Percentiles rank a stretch among this genome's conserved stretches.
phyloP scores from a whole-genome alignment of 352 stramenopile genomes.

The Bremia lactucae region DNA sequence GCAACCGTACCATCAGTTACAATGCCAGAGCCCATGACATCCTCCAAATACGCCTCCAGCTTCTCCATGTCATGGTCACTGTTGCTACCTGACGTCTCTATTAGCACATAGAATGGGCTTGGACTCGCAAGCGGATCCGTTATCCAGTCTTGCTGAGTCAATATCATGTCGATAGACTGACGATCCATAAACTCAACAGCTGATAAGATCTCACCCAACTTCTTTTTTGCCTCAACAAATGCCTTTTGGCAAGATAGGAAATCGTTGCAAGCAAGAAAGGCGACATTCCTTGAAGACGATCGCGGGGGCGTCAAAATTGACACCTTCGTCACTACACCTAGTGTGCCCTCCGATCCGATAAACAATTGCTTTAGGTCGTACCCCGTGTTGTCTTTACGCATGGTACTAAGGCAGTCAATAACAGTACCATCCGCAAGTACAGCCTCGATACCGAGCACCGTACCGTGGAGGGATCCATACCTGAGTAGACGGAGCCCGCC shows the following conservation, averaged over 20 bases:
- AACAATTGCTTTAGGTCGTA: conserved; percentile 97
- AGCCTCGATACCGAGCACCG: conserved; percentile 90
- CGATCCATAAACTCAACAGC: conserved; percentile 95
- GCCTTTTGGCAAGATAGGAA: conserved; percentile 80
- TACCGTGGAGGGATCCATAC: conserved; percentile 92
- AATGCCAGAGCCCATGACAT: conserved; percentile 49
- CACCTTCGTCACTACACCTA: conserved; percentile 87
- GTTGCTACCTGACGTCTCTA: conserved; percentile 93
- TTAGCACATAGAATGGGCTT: conserved; percentile 89
- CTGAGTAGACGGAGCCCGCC: conserved; percentile 90
- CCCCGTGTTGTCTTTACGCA: conserved; percentile 97
- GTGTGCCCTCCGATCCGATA: conserved; percentile 92
- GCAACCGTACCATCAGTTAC: conserved; percentile 89
- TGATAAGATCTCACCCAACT: conserved; percentile 90
- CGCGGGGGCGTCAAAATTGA: conserved; percentile 22
- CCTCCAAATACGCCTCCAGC: conserved; percentile 75
- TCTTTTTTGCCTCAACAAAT: conserved; percentile 74
- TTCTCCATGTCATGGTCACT: conserved; percentile 88
- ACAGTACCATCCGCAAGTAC: conserved; percentile 87
- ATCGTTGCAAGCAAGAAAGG: conserved; percentile 84
- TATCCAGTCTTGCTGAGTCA: conserved; percentile 51
- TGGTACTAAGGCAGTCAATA: conserved; percentile 86
- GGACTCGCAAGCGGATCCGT: conserved; percentile 54
- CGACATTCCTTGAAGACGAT: conserved; percentile 76
- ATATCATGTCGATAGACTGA: conserved; percentile 80